Base-by-base conservation (phyloP, 768 basidiomycete species). In the Psilocybe tampanensis region DNA sequence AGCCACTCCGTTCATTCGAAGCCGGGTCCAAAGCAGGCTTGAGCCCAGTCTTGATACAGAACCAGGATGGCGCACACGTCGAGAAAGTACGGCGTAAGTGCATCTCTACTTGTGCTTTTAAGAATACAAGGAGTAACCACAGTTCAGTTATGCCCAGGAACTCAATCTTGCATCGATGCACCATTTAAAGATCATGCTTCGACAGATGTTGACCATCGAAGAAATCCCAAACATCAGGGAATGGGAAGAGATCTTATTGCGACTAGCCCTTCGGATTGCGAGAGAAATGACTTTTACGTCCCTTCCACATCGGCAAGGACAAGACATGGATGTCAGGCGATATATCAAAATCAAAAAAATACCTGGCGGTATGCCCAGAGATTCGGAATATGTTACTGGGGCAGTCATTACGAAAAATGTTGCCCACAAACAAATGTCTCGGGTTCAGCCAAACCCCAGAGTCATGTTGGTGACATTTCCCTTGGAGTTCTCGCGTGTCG, bases 341-440 rank as follows among this genome's bases (percentile, higher is more conserved):
- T 97, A 96, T 64, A 94, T 98, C 45, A 98, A 98, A 75, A 95
- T 98, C 73, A 98, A 99, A 78, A 96, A 96, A 73, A 90, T 98
- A 15, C 96, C 97, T 0, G 97, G 97, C 21, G 97, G 97, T 3
- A 78, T 84, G 34, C 95, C 96, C 18, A 83, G 79, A 23, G 94
- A 99, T 70, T 97, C 94, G 4, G 97, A 99, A 76, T 98, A 95
- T 68, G 93, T 99, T 44, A 91, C 94, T 53, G 97, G 97, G 12
- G 92, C 90, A 4, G 94, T 98, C 55, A 97, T 98, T 66, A 95
- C 96, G 17, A 98, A 99, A 80, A 98, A 98, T 65, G 89, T 98
- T 8, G 92, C 95, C 1, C 95, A 98, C 72, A 98, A 98, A 72
- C 84, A 86, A 61, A 98, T 99, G 96, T 80, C 90, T 18, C 81